Evolutionary conservation across 148 eudicot species (phyloP).

Genomic region (Rhododendron ferrugineum): DNA sequence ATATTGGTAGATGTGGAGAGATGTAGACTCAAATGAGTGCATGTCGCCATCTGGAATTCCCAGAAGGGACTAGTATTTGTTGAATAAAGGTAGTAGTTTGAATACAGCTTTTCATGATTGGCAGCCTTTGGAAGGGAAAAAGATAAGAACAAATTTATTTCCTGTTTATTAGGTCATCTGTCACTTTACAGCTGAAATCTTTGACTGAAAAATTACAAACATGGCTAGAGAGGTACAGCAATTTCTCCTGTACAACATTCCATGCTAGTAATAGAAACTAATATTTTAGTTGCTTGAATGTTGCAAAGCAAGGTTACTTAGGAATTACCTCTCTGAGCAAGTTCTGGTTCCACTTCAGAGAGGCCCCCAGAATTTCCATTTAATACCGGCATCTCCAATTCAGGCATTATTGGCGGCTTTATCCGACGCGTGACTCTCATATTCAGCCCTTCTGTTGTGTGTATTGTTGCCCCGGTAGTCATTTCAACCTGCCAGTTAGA

Average conservation of each 20-base stretch:
- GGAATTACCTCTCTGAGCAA: conserved; percentile 29
- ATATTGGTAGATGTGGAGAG: not conserved
- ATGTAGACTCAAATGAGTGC: not conserved
- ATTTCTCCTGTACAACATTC: not conserved
- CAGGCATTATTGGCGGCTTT: conserved; percentile 33
- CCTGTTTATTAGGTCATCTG: not conserved
- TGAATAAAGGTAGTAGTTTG: not conserved
- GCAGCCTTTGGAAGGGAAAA: not conserved
- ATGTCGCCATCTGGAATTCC: not conserved
- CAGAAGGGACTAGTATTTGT: not conserved
- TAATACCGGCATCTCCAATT: conserved; percentile 37
- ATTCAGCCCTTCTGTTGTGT: conserved; percentile 81
- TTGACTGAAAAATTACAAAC: not conserved
- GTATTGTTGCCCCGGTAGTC: conserved; percentile 98
- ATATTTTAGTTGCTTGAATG: not conserved
- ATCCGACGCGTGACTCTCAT: conserved; percentile 73
- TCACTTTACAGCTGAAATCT: not conserved
- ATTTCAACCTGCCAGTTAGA: conserved; percentile 59
- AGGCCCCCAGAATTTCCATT: conserved; percentile 26
- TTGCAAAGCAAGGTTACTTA: not conserved
- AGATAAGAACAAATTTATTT: not conserved
- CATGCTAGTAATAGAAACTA: not conserved
- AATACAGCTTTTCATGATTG: not conserved
- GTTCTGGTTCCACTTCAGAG: conserved; percentile 22
- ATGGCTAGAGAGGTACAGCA: not conserved